phyloP scores from a whole-genome alignment of 2,329 filamentous ascomycete species.

The Verruconis gallopava region DNA sequence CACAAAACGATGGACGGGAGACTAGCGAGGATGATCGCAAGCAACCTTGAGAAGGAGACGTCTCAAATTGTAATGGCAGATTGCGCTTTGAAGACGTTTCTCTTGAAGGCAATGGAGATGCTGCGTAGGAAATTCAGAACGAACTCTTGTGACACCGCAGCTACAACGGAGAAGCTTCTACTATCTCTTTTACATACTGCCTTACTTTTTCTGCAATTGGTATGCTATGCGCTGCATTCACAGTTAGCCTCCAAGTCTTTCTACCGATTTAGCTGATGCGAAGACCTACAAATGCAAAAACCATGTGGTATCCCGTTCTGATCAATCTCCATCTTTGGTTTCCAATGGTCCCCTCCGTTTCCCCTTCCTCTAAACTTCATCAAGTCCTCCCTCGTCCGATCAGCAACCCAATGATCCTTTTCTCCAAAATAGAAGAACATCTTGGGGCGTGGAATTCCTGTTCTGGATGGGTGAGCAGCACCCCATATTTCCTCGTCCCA shows the following conservation, averaged over 20 bases:
- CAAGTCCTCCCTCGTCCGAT: conserved; percentile 40
- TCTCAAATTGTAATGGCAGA: too few relatives aligned
- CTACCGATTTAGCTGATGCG: neutral
- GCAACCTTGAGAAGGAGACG: too few relatives aligned
- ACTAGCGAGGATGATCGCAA: too few relatives aligned
- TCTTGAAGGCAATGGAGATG: too few relatives aligned
- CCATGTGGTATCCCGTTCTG: conserved; percentile 44
- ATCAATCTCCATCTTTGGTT: conserved; percentile 42
- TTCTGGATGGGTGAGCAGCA: conserved; percentile 19
- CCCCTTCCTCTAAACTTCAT: conserved; percentile 24
- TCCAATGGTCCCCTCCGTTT: conserved; percentile 24
- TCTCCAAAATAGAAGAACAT: conserved; percentile 47
- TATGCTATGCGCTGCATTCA: conserved; percentile 29
- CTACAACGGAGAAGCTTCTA: too few relatives aligned
- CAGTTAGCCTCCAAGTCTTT: conserved; percentile 13
- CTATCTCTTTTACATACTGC: conserved; percentile 22
- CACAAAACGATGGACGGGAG: too few relatives aligned
- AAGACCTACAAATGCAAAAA: conserved; percentile 41
- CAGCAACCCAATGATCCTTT: conserved; percentile 49
- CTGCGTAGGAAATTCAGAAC: too few relatives aligned
- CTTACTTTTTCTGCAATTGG: conserved; percentile 39
- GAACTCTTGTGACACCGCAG: too few relatives aligned
- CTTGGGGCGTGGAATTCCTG: conserved; percentile 27
- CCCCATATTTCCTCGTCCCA: conserved; percentile 51
- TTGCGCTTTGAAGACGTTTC: too few relatives aligned